phyloP scores from a whole-genome alignment of 257 asterid genomes.

The Datura wrightii region DNA sequence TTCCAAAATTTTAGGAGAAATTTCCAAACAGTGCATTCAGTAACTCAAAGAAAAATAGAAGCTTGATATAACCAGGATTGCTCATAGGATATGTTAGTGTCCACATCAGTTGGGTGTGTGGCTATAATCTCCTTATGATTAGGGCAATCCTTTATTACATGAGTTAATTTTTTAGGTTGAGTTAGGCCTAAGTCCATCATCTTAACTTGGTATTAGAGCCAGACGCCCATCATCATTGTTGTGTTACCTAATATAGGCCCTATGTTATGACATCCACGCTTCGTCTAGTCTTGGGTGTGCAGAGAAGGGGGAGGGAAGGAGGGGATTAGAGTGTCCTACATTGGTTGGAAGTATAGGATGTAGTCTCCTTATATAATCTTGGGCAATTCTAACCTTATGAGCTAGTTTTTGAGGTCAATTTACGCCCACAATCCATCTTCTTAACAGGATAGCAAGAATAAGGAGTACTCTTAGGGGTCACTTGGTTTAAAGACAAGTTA shows the following conservation, averaged over 20 bases:
- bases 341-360: background rate
- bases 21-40: background rate
- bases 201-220: background rate
- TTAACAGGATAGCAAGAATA: slow-evolving; percentile 1
- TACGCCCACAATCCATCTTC: background rate
- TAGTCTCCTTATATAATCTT: background rate
- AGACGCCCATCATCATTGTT: background rate
- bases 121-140: background rate
- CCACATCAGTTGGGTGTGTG: background rate
- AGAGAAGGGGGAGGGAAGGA: background rate
- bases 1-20: background rate
- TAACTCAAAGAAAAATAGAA: background rate
- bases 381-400: background rate
- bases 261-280: slow-evolving; percentile 1
- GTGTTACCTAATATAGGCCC: background rate
- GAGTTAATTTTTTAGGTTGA: background rate
- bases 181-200: background rate
- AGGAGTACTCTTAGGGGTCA: background rate
- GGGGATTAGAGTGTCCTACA: background rate
- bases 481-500: too few relatives aligned
- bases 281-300: background rate
- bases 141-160: background rate
- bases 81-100: background rate
- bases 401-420: background rate
- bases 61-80: background rate